Conservation (phyloP, 2,329 filamentous ascomycete genomes). For the Sporothrix mexicana region DNA sequence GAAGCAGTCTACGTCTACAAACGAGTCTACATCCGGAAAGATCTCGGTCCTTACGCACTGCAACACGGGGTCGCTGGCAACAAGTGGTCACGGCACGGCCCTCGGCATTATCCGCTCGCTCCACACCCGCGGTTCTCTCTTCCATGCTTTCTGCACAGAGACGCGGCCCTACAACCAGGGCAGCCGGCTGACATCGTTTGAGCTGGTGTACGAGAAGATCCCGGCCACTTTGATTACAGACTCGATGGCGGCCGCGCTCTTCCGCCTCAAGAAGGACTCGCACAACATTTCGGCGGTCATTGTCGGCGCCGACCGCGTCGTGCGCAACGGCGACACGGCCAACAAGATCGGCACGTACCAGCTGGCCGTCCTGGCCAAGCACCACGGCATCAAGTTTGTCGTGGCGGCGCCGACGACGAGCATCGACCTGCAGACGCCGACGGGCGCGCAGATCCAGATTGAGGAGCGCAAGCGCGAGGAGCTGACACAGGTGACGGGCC, state of each 20-base stretch:
- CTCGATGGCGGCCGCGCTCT: constrained; percentile 91
- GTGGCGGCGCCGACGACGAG: constrained; percentile 94
- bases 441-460: constrained; percentile 82
- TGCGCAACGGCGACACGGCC: constrained; percentile 94
- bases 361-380: constrained; percentile 84
- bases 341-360: constrained; percentile 98
- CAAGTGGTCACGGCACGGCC: constrained; percentile 96
- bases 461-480: constrained; percentile 84
- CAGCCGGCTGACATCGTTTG: constrained; percentile 90
- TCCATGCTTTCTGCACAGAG: constrained; percentile 93
- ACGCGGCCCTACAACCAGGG: constrained; percentile 98
- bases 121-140: constrained; percentile 67
- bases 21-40: constrained; percentile 49
- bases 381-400: constrained; percentile 91
- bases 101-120: constrained; percentile 91
- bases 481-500: constrained; percentile 83
- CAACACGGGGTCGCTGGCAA: constrained; percentile 96
- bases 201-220: constrained; percentile 92
- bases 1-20: constrained; percentile 54
- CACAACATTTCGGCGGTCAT: constrained; percentile 83
- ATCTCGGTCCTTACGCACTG: constrained; percentile 94
- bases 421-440: constrained; percentile 82
- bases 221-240: constrained; percentile 92
- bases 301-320: constrained; percentile 93
- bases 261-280: constrained; percentile 65